Conservation (phyloP, 805 yeast species). For the Wickerhamiella azyma region DNA sequence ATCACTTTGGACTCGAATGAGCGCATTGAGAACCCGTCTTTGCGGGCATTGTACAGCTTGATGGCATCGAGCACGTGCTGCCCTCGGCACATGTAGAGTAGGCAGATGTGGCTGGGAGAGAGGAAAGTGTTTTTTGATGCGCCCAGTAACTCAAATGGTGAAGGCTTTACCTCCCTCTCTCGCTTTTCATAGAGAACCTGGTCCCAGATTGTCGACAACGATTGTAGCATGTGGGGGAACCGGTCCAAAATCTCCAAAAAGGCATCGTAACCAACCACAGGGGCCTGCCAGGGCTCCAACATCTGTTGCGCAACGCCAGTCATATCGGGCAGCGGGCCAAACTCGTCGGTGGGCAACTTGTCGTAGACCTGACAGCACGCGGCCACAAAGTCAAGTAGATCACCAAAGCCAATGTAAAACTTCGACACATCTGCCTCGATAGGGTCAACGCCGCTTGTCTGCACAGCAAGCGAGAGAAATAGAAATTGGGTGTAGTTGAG, state of each 20-base stretch:
- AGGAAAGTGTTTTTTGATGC: slow-evolving; percentile 21
- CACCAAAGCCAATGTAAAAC: slow-evolving; percentile 14
- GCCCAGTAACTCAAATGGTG: not conserved
- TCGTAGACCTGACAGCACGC: slow-evolving; percentile 15
- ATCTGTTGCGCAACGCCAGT: slow-evolving; percentile 5
- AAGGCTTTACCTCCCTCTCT: not conserved
- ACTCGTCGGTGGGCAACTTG: slow-evolving; percentile 10
- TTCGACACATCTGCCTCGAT: not conserved
- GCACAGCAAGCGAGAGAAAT: slow-evolving; percentile 13
- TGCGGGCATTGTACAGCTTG: slow-evolving; percentile 58
- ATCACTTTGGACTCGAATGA: slow-evolving; percentile 71
- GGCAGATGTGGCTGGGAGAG: slow-evolving; percentile 30
- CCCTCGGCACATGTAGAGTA: slow-evolving; percentile 30
- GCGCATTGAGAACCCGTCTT: slow-evolving; percentile 75
- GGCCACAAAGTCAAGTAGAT: slow-evolving; percentile 11
- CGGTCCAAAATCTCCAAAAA: slow-evolving; percentile 8
- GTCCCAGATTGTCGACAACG: slow-evolving; percentile 34
- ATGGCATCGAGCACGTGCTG: slow-evolving; percentile 26
- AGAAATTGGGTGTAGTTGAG: slow-evolving; percentile 7
- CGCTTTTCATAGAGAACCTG: slow-evolving; percentile 28
- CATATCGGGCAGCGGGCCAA: not conserved
- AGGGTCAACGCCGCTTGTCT: not conserved
- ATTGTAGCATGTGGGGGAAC: slow-evolving; percentile 23
- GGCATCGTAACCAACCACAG: slow-evolving; percentile 11
- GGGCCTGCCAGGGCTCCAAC: slow-evolving; percentile 12